Evolutionary conservation across 2,329 filamentous ascomycete species (phyloP), one percentile per base, ranked within the genome.

Genomic region (Colletotrichum sp.): DNA sequence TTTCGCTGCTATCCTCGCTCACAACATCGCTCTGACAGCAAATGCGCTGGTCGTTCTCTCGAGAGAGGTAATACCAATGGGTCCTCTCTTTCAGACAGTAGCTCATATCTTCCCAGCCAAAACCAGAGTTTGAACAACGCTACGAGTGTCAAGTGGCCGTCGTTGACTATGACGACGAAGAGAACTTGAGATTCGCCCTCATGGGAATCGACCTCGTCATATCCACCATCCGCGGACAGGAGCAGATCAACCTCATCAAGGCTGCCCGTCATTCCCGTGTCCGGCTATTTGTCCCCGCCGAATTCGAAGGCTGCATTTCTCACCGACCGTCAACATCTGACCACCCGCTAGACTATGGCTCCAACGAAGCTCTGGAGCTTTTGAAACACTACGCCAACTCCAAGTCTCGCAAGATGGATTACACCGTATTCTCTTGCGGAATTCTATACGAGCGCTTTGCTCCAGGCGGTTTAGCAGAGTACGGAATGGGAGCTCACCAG

Each of bases 381-480:
- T 84, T 95, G 6, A 87, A 89, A 64, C 87, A 91, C 65, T 92
- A 91, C 82, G 83, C 87, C 16, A 81, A 85, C 6, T 85, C 86
- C 4, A 82, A 79, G 57, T 84, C 86, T 3, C 84, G 88, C 75
- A 84, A 87, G 60, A 94, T 96, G 86, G 88, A 90, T 57, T 94
- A 90, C 76, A 95, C 94, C 0, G 87, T 92, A 30, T 95, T 96
- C 83, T 91, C 92, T 0, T 96, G 94, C 79, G 94, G 94, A 24
- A 84, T 95, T 34, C 92, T 96, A 78, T 96, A 95, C 87, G 94
- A 96, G 81, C 88, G 93, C 1, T 95, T 96, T 80, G 91, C 91
- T 24, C 92, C 92, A 0, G 91, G 90, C 5, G 94, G 94, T 0
- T 88, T 96, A 75, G 87, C 87, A 15, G 86, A 87, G 21, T 88